phyloP scores from a whole-genome alignment of 2,329 filamentous ascomycete species.

The Chrysoporthe puriensis region DNA sequence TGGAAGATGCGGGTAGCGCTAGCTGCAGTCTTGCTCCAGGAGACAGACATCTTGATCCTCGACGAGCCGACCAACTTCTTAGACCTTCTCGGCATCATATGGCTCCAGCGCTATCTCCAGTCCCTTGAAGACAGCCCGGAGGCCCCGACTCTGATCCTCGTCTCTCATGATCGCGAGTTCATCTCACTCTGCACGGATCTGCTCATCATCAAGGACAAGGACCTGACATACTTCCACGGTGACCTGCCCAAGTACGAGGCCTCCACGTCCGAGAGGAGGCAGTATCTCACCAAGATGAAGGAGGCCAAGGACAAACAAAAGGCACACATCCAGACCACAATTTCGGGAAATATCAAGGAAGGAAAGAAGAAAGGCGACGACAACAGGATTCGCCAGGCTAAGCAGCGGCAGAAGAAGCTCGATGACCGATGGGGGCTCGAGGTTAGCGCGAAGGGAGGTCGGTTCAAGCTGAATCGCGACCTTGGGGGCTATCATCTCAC shows the following conservation, averaged over 20 bases:
- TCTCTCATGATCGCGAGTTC: constrained; percentile 86
- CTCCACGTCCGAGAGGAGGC: constrained; percentile 67
- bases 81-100: constrained; percentile 81
- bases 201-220: constrained; percentile 73
- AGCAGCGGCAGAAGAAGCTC: constrained; percentile 81
- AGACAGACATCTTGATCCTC: constrained; percentile 77
- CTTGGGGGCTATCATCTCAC: constrained; percentile 63
- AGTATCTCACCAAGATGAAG: constrained; percentile 74
- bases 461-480: constrained; percentile 80
- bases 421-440: constrained; percentile 81
- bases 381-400: constrained; percentile 84
- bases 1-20: constrained; percentile 74
- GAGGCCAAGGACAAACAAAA: constrained; percentile 81
- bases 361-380: constrained; percentile 80
- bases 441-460: constrained; percentile 69
- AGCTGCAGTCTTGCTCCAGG: constrained; percentile 69
- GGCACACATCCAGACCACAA: constrained; percentile 78
- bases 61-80: constrained; percentile 90
- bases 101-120: constrained; percentile 76
- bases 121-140: constrained; percentile 54
- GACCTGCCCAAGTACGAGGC: constrained; percentile 73
- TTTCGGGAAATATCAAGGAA: constrained; percentile 72
- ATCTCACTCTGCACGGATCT: constrained; percentile 77
- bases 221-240: constrained; percentile 74
- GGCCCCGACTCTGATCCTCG: constrained; percentile 72